Conservation (phyloP, 1,284 basidiomycete species). For the Porogramme epimiltina region DNA sequence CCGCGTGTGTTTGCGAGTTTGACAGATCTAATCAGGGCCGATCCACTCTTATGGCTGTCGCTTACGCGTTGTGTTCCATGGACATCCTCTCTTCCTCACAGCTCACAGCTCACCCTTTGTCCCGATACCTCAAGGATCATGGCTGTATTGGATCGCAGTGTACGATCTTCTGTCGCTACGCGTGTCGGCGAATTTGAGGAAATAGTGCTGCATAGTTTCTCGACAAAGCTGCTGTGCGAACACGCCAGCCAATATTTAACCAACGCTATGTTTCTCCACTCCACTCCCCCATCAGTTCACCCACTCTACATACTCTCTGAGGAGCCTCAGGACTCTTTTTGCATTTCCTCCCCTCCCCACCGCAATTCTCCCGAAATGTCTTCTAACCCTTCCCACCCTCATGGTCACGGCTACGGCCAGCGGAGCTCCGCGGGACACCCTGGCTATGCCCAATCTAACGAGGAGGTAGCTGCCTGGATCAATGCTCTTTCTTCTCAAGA, state of each 20-base stretch:
- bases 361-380: not conserved
- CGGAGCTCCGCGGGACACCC: not conserved
- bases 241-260: not conserved
- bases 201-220: not conserved
- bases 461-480: conserved; percentile 1
- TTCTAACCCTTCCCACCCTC: not conserved
- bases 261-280: not conserved
- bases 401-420: not conserved
- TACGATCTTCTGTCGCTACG: not conserved
- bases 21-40: not conserved
- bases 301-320: not conserved
- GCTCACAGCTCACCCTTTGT: not conserved
- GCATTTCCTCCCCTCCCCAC: not conserved
- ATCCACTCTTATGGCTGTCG: not conserved
- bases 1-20: not conserved
- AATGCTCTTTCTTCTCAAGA: not conserved
- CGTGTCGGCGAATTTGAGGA: not conserved
- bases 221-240: not conserved
- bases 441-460: not conserved
- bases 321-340: not conserved
- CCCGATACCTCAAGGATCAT: not conserved
- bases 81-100: not conserved
- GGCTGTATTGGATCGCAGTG: not conserved
- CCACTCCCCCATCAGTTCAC: not conserved
- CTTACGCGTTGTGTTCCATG: not conserved